Base-by-base conservation (phyloP, 768 basidiomycete species). In the Dioszegia hungarica region DNA sequence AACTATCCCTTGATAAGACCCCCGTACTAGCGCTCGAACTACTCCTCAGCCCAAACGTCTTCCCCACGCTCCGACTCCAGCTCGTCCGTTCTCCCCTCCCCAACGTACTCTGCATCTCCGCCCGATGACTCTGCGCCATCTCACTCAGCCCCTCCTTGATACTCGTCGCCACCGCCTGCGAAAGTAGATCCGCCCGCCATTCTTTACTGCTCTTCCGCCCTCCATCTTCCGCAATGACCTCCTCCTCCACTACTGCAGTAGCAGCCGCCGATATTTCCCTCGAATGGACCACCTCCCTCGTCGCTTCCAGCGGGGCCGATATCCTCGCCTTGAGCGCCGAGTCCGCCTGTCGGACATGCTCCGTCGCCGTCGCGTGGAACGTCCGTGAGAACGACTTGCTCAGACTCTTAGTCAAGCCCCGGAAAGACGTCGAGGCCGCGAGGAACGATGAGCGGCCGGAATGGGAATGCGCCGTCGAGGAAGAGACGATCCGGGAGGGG, bases 311-410 rank as follows among this genome's bases (percentile, higher is more conserved):
- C 4, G 39, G 52, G 27, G 31, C 22, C 5, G 20, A 31, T 10
- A 41, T 50, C 36, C 24, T 27, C 17, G 51, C 31, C n/a, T 37
- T 36, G 29, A 54, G 24, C 9, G 25, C 43, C 3, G 50, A 47
- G 17, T 54, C 49, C n/a, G 49, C 14, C 19, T 12, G 25, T 24
- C 17, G 2, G 25, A 41, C 41, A 12, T 10, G 6, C 8, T 29
- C 46, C 40, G 27, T 27, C 20, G 33, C 50, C 10, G 27, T 52
- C n/a, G 9, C 41, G 37, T 56, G 47, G 29, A 61, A 56, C 14
- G 54, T 53, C 41, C 38, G 28, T 19, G 46, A 50, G 33, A 61
- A 22, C 11, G 54, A 61, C 52, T 54, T 50, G 8, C 54, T n/a
- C 6, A 56, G 22, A 17, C 31, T 44, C 12, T 48, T 33, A 9